These are phyloP conservation scores for Penicillium sp. DNA, from an alignment of 2,329 filamentous ascomycete species.

Conservation along the genomic window DNA sequence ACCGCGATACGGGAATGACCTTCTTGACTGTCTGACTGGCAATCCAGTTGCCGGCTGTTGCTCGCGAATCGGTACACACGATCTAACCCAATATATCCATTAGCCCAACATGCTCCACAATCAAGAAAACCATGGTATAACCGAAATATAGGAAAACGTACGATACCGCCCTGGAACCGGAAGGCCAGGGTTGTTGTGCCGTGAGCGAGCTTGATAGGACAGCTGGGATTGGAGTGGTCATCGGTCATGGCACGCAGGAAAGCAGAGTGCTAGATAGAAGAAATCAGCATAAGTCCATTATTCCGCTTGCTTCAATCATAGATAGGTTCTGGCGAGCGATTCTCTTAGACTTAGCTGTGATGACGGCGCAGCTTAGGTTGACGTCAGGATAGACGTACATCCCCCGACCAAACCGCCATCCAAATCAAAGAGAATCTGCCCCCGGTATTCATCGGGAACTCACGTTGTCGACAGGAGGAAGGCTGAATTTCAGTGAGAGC, in stretches of 20 bases:
- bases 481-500: slow-evolving; percentile 88
- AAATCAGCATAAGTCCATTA: slow-evolving; percentile 4
- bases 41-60: slow-evolving; percentile 98
- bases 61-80: slow-evolving; percentile 94
- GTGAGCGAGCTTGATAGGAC: slow-evolving; percentile 99
- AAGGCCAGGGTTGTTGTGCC: slow-evolving; percentile 97
- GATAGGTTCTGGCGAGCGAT: neutral
- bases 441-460: slow-evolving; percentile 33
- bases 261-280: slow-evolving; percentile 67
- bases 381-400: slow-evolving; percentile 9
- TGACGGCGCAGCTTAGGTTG: slow-evolving; percentile 13
- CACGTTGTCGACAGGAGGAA: slow-evolving; percentile 90
- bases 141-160: slow-evolving; percentile 25
- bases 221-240: slow-evolving; percentile 93
- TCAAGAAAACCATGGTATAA: neutral
- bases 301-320: neutral
- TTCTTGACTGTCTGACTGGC: slow-evolving; percentile 99
- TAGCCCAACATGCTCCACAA: neutral
- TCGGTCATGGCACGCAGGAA: slow-evolving; percentile 97
- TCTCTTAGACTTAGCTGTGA: slow-evolving; percentile 8
- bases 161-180: slow-evolving; percentile 94
- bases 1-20: slow-evolving; percentile 65
- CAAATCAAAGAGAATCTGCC: neutral
- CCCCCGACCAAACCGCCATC: slow-evolving; percentile 3
- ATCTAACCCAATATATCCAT: slow-evolving; percentile 52